Base-by-base conservation (phyloP, 139 green algal genomes). In the Chlorella vulgaris region DNA sequence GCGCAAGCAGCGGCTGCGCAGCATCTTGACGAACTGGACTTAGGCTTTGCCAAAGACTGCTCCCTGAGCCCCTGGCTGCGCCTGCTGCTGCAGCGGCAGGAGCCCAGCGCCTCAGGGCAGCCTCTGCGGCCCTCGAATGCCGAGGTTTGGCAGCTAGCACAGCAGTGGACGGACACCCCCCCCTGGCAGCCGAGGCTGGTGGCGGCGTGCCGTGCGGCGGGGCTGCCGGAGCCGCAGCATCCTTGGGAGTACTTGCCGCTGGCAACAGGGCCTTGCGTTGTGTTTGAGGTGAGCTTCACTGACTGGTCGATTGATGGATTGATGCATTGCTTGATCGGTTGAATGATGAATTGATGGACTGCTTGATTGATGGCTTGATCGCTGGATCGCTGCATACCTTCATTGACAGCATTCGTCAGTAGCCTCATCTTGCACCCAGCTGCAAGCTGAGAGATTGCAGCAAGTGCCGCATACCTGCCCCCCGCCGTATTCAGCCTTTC, bases 261-360 rank as follows among this genome's bases (percentile, higher is more conserved):
- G 19, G 43, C 77, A 15, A 67, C 53, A 2, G 77, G 77, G 21
- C 28, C 21, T 21, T 73, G 40, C 13, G 47, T 82, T 4, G 66
- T 83, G 0, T 86, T 81, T 63, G 74, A 86, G 74, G 81, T 77
- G 24, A 43, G 77, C 19, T 74, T 38, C 42, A 40, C 39, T n/a
- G 76, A 36, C n/a, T n/a, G n/a, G n/a, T n/a, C n/a, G n/a, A n/a
- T n/a, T n/a, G n/a, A n/a, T n/a, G n/a, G n/a, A n/a, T n/a, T n/a
- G n/a, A n/a, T n/a, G n/a, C n/a, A n/a, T n/a, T n/a, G n/a, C n/a
- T n/a, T n/a, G n/a, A n/a, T n/a, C n/a, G n/a, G n/a, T n/a, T n/a
- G n/a, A n/a, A n/a, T n/a, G n/a, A n/a, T n/a, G n/a, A n/a, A n/a
- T n/a, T n/a, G n/a, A n/a, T n/a, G n/a, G n/a, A n/a, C n/a, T n/a